Evolutionary conservation across 805 yeast species (phyloP).

Genomic region (Teunomyces aglyptinius): DNA sequence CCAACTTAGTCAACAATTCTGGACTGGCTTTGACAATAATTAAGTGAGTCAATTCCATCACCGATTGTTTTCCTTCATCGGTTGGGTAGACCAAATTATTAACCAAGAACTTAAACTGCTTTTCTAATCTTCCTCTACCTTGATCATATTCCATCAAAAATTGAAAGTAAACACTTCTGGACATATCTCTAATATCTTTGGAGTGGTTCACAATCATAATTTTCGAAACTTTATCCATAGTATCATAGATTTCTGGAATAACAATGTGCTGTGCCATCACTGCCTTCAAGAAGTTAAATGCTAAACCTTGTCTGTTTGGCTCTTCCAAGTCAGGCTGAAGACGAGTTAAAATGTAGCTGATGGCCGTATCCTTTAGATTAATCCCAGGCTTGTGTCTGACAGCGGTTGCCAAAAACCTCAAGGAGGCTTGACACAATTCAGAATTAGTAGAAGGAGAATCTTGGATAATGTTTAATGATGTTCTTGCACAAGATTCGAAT

Average conservation of each 20-base stretch:
- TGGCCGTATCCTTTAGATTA: slow-evolving; percentile 63
- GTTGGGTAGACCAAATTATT: slow-evolving; percentile 82
- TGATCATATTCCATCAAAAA: slow-evolving; percentile 94
- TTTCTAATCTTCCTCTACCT: slow-evolving; percentile 79
- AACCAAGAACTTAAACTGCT: slow-evolving; percentile 77
- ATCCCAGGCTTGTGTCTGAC: slow-evolving; percentile 68
- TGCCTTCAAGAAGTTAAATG: slow-evolving; percentile 79
- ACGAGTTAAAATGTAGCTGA: slow-evolving; percentile 69
- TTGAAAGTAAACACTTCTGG: slow-evolving; percentile 78
- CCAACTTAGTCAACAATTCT: slow-evolving; percentile 55
- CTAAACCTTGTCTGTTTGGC: slow-evolving; percentile 83
- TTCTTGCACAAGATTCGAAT: slow-evolving; percentile 61
- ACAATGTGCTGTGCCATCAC: slow-evolving; percentile 69
- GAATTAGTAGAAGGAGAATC: slow-evolving; percentile 75
- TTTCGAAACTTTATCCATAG: slow-evolving; percentile 74
- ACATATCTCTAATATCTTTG: slow-evolving; percentile 74
- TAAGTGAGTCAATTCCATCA: slow-evolving; percentile 78
- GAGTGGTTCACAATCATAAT: slow-evolving; percentile 90
- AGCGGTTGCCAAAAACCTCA: slow-evolving; percentile 69
- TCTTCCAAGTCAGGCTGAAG: slow-evolving; percentile 87
- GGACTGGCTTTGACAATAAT: slow-evolving; percentile 64
- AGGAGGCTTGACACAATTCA: slow-evolving; percentile 76
- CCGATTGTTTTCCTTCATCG: slow-evolving; percentile 83
- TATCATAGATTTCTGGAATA: slow-evolving; percentile 87
- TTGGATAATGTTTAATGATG: slow-evolving; percentile 60